Evolutionary conservation across 768 basidiomycete genomes (phyloP), one percentile per base, ranked within the genome.

Genomic region (Tulasnella sp.): DNA sequence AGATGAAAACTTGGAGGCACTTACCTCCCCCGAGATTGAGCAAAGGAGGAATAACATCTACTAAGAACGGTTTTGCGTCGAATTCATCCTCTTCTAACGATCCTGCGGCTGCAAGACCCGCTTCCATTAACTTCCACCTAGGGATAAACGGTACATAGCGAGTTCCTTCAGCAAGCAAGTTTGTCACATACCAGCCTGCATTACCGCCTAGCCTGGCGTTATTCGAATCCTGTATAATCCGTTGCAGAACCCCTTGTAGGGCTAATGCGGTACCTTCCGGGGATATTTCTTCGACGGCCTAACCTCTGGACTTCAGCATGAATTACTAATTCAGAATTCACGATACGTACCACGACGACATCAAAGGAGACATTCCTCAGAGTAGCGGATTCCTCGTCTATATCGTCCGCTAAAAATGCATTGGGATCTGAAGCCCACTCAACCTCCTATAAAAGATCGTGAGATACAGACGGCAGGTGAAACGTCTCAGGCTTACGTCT

Each of bases 91-190:
- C 91, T 17, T 93, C 85, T 52, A 89, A 88, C 17, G 93, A 92
- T 29, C 94, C 95, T 36, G 96, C 83, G 2, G 90, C 88, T 8
- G 93, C 93, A 5, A 98, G 86, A 8, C 88, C 88, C 2, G 94
- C 91, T 84, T 99, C 97, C 72, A 98, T 86, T 15, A 91, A 88
- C 80, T 93, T 90, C 97, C 97, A 99, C 94, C 94, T 94, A 70
- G 75, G n/a, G 39, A 34, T 54, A 22, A 31, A 64, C 76, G 54
- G 14, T 29, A 7, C 31, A 15, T 39, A 34, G 74, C 22, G 77
- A 31, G 2, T 19, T 19, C 17, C 40, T 36, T 22, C 9, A 69
- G 22, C 39, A 22, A 67, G 52, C 15, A 7, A 15, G 45, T 29
- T n/a, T 14, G 36, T 83, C 58, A 34, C 86, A 79, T 79, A 89